Evolutionary conservation across 306 rosid species (phyloP).

Genomic region (Luffa aegyptiaca): DNA sequence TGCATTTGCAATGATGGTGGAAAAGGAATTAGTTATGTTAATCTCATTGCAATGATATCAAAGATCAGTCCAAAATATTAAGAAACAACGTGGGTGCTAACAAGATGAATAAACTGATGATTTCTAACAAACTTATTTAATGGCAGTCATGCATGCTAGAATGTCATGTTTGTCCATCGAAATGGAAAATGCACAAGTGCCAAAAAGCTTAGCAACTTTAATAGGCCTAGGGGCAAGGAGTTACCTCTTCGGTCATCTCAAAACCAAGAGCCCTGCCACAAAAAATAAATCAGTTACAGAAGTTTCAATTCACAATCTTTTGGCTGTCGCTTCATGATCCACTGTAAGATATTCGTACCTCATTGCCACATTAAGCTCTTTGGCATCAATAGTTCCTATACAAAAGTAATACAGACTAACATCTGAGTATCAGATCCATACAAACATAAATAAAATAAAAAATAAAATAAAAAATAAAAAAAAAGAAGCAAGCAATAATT

Average conservation of each 20-base stretch:
- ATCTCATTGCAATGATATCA: background rate
- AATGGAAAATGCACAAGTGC: background rate
- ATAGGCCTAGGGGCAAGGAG: background rate
- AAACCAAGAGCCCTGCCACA: constrained; percentile 91
- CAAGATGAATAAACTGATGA: background rate
- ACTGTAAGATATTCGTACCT: constrained; percentile 38
- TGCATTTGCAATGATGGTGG: background rate
- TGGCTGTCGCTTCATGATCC: background rate
- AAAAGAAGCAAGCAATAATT: background rate
- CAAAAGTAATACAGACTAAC: constrained; percentile 15
- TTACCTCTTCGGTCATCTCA: constrained; percentile 98
- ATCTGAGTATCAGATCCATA: background rate
- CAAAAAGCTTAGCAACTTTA: background rate
- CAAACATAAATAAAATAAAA: too few relatives aligned
- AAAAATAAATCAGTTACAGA: constrained; percentile 8
- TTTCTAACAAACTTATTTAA: background rate
- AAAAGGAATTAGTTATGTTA: background rate
- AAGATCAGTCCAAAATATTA: background rate
- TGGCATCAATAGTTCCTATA: constrained; percentile 87
- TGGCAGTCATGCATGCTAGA: background rate
- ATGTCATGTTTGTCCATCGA: background rate
- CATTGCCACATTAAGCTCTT: constrained; percentile 93
- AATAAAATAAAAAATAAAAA: too few relatives aligned
- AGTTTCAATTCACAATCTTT: constrained; percentile 2
- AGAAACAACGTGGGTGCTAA: background rate